These are phyloP conservation scores for Yamadazyma kanchanaburiensis DNA, from an alignment of 1,139 yeast species.

Conservation along the genomic window DNA sequence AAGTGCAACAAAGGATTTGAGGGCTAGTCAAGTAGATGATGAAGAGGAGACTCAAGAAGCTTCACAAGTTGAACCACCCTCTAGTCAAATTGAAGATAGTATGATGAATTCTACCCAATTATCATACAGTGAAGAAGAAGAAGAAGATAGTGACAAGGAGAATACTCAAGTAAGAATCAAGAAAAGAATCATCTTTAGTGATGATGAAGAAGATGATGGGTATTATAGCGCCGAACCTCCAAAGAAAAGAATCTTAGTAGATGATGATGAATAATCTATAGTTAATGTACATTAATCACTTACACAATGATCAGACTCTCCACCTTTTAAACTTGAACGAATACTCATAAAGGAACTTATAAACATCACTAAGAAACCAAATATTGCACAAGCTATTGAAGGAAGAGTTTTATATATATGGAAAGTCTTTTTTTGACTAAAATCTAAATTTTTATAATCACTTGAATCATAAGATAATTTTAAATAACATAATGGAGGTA, in stretches of 20 bases:
- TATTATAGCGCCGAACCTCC: slow-evolving; percentile 12
- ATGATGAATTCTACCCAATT: slow-evolving; percentile 9
- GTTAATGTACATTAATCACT: slow-evolving; percentile 19
- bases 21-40: slow-evolving; percentile 2
- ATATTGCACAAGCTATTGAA: slow-evolving; percentile 56
- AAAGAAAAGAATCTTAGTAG: slow-evolving; percentile 15
- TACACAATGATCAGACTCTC: slow-evolving; percentile 34
- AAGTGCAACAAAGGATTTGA: slow-evolving; percentile 19
- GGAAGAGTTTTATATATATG: slow-evolving; percentile 41
- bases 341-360: slow-evolving; percentile 76
- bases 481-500: slow-evolving; percentile 83
- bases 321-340: slow-evolving; percentile 39
- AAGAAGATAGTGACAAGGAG: slow-evolving; percentile 9
- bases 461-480: slow-evolving; percentile 54
- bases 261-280: slow-evolving; percentile 18
- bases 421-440: slow-evolving; percentile 25
- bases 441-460: slow-evolving; percentile 37
- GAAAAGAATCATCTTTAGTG: slow-evolving; percentile 18
- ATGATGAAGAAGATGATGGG: slow-evolving; percentile 23
- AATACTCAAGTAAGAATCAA: slow-evolving; percentile 10
- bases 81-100: slow-evolving; percentile 9
- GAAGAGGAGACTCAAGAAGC: slow-evolving; percentile 5
- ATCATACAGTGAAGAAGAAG: slow-evolving; percentile 6
- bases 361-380: slow-evolving; percentile 76
- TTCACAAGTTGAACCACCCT: slow-evolving; percentile 2